phyloP scores from a whole-genome alignment of 306 rosid genomes.

The Inga laurina region DNA sequence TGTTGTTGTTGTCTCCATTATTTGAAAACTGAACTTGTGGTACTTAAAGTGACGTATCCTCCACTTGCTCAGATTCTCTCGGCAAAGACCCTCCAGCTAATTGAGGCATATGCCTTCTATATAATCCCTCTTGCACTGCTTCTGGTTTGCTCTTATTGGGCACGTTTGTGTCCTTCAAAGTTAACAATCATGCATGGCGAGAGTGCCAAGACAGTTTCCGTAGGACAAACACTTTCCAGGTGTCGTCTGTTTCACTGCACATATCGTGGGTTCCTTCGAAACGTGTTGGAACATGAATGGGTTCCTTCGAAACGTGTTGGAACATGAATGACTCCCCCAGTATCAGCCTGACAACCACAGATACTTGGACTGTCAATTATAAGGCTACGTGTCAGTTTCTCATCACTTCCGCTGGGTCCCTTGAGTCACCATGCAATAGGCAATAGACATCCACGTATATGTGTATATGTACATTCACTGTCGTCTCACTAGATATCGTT shows the following conservation, averaged over 20 bases:
- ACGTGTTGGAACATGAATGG: constrained; percentile 25
- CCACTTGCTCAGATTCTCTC: background rate
- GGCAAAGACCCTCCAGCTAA: background rate
- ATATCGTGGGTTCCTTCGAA: background rate
- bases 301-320: constrained; percentile 25
- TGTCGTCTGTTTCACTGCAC: constrained; percentile 18
- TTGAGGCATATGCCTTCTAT: background rate
- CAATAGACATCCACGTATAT: background rate
- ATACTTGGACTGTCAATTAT: constrained; percentile 29
- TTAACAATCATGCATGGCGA: constrained; percentile 38
- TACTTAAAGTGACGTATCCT: background rate
- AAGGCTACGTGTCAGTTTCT: constrained; percentile 39
- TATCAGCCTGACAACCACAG: constrained; percentile 29
- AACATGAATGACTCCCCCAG: background rate
- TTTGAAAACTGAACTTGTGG: background rate
- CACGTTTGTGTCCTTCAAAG: constrained; percentile 19
- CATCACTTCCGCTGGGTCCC: background rate
- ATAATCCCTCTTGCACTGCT: background rate
- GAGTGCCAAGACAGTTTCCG: background rate
- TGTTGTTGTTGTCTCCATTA: background rate
- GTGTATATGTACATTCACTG: background rate
- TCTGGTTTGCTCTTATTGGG: constrained; percentile 29
- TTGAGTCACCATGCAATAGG: background rate
- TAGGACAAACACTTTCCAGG: constrained; percentile 6
- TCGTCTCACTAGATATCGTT: background rate